Evolutionary conservation across 768 basidiomycete genomes (phyloP).

Genomic region (Pisolithus sp.): DNA sequence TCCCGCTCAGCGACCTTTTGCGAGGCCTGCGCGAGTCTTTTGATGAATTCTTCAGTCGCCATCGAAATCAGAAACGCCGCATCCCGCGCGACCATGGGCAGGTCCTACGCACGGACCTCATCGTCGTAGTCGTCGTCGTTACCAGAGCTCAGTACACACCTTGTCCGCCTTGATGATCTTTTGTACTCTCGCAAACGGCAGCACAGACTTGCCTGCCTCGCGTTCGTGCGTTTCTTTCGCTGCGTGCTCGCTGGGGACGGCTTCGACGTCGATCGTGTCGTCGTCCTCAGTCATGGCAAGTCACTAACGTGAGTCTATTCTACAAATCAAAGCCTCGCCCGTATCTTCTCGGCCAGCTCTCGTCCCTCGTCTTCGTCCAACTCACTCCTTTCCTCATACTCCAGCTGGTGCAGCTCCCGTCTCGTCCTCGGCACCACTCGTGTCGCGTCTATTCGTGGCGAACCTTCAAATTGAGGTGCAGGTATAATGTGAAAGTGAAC

Average conservation of each 20-base stretch:
- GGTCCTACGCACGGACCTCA: conserved; percentile 42
- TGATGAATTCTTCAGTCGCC: conserved; percentile 86
- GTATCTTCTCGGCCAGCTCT: conserved; percentile 39
- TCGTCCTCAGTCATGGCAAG: neutral
- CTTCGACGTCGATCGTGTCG: conserved; percentile 1
- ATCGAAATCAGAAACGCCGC: conserved; percentile 74
- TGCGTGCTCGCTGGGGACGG: neutral
- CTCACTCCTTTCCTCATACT: conserved; percentile 51
- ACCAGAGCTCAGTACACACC: conserved; percentile 31
- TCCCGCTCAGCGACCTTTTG: conserved; percentile 66
- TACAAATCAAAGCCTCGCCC: conserved; percentile 33
- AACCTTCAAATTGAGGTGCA: conserved; percentile 43
- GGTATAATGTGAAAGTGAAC: conserved; percentile 77
- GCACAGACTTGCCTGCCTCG: conserved; percentile 59
- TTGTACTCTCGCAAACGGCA: conserved; percentile 76
- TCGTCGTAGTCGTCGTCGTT: conserved; percentile 1
- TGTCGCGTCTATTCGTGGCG: neutral
- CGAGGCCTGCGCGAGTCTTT: conserved; percentile 64
- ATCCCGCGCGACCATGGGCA: conserved; percentile 70
- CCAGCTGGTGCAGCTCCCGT: conserved; percentile 53
- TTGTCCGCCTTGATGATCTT: conserved; percentile 84
- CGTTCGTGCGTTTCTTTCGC: conserved; percentile 18
- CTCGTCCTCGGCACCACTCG: conserved; percentile 28
- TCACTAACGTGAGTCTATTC: neutral
- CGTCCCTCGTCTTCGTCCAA: conserved; percentile 56